phyloP scores from a whole-genome alignment of 805 yeast genomes.

The Vanderwaltozyma verrucispora region DNA sequence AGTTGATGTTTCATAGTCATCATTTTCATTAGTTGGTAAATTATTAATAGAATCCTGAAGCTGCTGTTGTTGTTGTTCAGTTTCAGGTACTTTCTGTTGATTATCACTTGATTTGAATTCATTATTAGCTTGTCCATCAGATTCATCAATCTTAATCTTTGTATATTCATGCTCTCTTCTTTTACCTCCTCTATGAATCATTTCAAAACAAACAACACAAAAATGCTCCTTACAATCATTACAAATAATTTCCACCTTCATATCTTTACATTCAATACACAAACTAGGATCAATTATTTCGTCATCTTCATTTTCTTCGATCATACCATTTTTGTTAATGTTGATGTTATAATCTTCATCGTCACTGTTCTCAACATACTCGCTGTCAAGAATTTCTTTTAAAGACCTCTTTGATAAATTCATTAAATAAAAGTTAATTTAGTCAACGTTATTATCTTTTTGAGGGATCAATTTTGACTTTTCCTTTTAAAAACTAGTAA shows the following conservation, averaged over 20 bases:
- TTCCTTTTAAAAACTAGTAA: too few relatives aligned
- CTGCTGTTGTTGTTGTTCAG: slow-evolving; percentile 9
- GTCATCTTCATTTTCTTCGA: slow-evolving; percentile 17
- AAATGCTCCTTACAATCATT: slow-evolving; percentile 53
- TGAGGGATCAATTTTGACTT: too few relatives aligned
- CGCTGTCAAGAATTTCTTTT: slow-evolving; percentile 32
- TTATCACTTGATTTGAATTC: slow-evolving; percentile 9
- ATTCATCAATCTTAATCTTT: slow-evolving; percentile 13
- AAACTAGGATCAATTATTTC: slow-evolving; percentile 29
- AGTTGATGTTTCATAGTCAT: too few relatives aligned
- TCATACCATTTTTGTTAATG: slow-evolving; percentile 3
- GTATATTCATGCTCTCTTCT: slow-evolving; percentile 36
- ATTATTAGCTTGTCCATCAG: slow-evolving; percentile 8
- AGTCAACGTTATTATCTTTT: too few relatives aligned
- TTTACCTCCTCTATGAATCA: slow-evolving; percentile 61
- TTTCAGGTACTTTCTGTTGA: slow-evolving; percentile 14
- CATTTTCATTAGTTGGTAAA: slow-evolving; percentile 14
- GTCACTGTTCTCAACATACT: slow-evolving; percentile 26
- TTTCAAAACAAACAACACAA: slow-evolving; percentile 58
- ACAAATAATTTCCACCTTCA: slow-evolving; percentile 57
- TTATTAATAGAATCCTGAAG: slow-evolving; percentile 10
- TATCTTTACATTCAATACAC: slow-evolving; percentile 67
- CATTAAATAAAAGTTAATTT: too few relatives aligned
- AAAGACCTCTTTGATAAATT: slow-evolving; percentile 21
- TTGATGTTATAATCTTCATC: slow-evolving; percentile 10